Evolutionary conservation across 768 basidiomycete species (phyloP), one percentile per base, ranked within the genome.

Genomic region (Phaffia tasmanica): DNA sequence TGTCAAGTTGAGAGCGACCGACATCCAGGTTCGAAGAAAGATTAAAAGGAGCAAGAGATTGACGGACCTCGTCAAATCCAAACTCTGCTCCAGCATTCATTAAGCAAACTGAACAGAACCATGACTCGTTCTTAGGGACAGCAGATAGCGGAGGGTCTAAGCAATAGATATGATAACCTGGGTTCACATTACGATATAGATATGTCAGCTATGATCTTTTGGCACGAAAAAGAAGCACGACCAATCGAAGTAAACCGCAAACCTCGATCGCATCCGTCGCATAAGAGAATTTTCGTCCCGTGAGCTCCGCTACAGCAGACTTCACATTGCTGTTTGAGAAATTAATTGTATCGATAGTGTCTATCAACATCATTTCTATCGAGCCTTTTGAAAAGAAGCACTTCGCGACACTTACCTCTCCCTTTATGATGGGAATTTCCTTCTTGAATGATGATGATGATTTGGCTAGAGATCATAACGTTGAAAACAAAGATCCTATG

Each of bases 101-200:
- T 25, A 99, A 80, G 74, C 95, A 99, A 3, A 85, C 85, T 72
- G 87, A 87, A 76, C 95, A 99, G 74, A 85, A 97, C 94, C 94
- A 99, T 70, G 94, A 86, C 50, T 92, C 90, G 73, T 86, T 88
- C 16, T 74, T 69, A 1, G 95, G 95, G 64, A 99, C 88, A 1
- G 81, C 78, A 11, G 81, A 78, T 62, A 98, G 79, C 23, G 93
- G 93, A 16, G 95, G 95, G 73, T 91, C 87, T 66, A 99, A 85
- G 75, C 95, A 99, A 76, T 88, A 91, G 79, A 88, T 95, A 77
- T 99, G 95, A 78, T 90, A 99, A 4, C 94, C 90, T 93, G 69
- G 4, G 7, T 15, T 7, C 1, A 1, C 7, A 23, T 21, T 42
- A 4, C n/a, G n/a, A n/a, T n/a, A 23, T 67, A 65, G 4, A 42